Conservation (phyloP, 768 basidiomycete genomes). For the Hirschioporus abietinus region DNA sequence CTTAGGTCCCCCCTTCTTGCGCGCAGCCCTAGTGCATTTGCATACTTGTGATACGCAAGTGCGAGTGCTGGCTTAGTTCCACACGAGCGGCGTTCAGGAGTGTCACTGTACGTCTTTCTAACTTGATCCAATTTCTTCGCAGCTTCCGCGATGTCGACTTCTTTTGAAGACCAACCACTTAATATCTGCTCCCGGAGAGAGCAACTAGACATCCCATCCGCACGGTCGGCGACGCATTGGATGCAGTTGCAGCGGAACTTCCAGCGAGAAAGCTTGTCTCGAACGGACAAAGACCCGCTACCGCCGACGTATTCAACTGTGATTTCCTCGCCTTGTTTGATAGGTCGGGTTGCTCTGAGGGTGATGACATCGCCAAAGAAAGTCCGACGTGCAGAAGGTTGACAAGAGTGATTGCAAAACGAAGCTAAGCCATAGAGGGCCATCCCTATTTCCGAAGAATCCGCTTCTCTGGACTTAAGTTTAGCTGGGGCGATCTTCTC, state of each 20-base stretch:
- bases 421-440: conserved; percentile 26
- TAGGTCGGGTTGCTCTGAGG: conserved; percentile 20
- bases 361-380: conserved; percentile 26
- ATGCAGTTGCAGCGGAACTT: background rate
- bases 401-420: conserved; percentile 31
- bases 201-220: background rate
- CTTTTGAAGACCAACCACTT: background rate
- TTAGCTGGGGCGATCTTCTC: conserved; percentile 1
- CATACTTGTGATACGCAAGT: background rate
- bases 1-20: background rate
- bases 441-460: conserved; percentile 9
- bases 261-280: background rate
- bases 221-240: background rate
- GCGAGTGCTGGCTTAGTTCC: background rate
- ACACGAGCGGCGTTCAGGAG: background rate
- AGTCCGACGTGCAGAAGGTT: conserved; percentile 18
- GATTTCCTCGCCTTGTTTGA: conserved; percentile 24
- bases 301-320: conserved; percentile 4
- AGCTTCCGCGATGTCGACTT: background rate
- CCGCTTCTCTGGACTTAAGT: background rate
- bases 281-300: background rate
- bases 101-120: background rate
- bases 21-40: background rate
- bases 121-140: background rate
- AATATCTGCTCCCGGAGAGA: background rate